These are phyloP conservation scores for Cladorrhinum sp. DNA, from an alignment of 2,329 filamentous ascomycete genomes.

Conservation along the genomic window DNA sequence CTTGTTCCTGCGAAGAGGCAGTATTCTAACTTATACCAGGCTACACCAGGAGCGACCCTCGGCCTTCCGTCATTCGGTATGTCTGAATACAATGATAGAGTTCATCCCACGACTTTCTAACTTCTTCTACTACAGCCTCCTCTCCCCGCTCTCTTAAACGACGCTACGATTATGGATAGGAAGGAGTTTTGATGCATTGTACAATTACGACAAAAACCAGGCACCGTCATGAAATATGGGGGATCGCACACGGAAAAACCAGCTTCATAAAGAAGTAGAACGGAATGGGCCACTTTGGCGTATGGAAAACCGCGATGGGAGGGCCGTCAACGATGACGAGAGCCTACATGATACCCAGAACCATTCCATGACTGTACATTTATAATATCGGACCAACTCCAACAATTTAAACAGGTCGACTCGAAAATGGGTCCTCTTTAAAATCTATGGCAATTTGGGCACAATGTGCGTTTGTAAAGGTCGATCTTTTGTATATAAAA, in stretches of 20 bases:
- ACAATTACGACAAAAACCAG: constrained; percentile 14
- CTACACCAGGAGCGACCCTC: constrained; percentile 90
- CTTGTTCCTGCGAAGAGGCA: constrained; percentile 11
- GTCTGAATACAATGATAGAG: constrained; percentile 20
- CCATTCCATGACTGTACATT: constrained; percentile 23
- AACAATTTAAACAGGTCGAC: neutral
- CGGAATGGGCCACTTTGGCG: neutral
- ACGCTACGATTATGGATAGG: constrained; percentile 13
- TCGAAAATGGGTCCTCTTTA: constrained; percentile 4
- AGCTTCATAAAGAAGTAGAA: neutral
- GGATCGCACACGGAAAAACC: neutral
- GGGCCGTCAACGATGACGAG: neutral
- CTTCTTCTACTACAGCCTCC: constrained; percentile 43
- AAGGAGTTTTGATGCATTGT: constrained; percentile 10
- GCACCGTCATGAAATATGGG: neutral
- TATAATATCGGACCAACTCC: constrained; percentile 22
- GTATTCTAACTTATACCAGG: constrained; percentile 47
- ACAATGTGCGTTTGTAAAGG: neutral
- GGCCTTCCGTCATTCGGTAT: constrained; percentile 67
- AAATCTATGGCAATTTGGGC: constrained; percentile 5
- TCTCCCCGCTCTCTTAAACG: constrained; percentile 61
- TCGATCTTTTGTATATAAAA: neutral
- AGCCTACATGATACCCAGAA: constrained; percentile 13
- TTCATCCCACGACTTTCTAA: neutral
- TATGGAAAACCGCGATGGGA: neutral